Percentiles rank a stretch among this genome's conserved stretches.
Conservation (phyloP, 305 asterid species). For the Rubia tinctorum region DNA sequence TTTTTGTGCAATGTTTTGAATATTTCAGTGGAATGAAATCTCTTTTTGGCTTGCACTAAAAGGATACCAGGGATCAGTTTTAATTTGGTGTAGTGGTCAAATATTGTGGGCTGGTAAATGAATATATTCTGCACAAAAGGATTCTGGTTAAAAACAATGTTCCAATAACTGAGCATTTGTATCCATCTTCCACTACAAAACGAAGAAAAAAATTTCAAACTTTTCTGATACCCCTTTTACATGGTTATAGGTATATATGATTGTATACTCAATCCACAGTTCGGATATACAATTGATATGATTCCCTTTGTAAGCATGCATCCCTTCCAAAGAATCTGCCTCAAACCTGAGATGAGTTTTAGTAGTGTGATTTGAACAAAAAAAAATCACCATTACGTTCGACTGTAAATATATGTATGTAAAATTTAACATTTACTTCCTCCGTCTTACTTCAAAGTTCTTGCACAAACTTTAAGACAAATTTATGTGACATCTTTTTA, state of each 20-base stretch:
- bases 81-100: constrained; percentile 15
- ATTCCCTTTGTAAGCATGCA: background rate
- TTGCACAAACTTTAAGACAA: no score
- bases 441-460: no score
- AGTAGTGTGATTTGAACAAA: no score
- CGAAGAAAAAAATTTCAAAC: background rate
- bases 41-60: background rate
- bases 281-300: background rate
- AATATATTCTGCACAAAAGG: constrained; percentile 20
- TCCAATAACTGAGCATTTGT: constrained; percentile 8
- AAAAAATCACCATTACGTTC: no score
- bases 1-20: background rate
- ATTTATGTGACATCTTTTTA: no score
- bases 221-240: background rate
- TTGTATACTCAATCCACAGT: background rate
- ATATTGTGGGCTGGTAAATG: constrained; percentile 22
- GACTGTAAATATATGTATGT: no score
- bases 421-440: no score
- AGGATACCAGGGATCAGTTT: constrained; percentile 4
- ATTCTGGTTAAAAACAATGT: constrained; percentile 8
- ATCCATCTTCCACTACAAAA: constrained; percentile 9
- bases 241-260: background rate
- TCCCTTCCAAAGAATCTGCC: no score
- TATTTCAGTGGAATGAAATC: constrained; percentile 2
- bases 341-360: no score